Base-by-base conservation (phyloP, 2,329 filamentous ascomycete species). In the Emmonsiellopsis sp. region DNA sequence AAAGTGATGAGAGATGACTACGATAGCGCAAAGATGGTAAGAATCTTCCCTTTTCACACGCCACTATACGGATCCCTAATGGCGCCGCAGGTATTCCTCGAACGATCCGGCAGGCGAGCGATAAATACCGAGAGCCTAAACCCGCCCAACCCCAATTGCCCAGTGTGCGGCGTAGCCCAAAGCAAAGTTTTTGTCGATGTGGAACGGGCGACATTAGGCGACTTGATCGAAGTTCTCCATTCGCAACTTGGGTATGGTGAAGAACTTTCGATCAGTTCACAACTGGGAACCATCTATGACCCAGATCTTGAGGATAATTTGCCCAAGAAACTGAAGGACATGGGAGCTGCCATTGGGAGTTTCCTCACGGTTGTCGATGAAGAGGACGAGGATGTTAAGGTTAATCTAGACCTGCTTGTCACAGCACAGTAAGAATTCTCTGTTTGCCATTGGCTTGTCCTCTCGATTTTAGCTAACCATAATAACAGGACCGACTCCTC, bases 281-380 rank as follows among this genome's bases (percentile, higher is more conserved):
- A 89, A 6, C 75, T 80, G 8, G 85, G 85, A 49, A 77, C 91
- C n/a, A 77, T 97, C 42, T 97, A 95, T 62, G 93, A 97, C 62
- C 81, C 85, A 0, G 93, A 97, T 53, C 82, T 95, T 63, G 88
- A 88, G 4, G 88, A 94, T 54, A 94, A 96, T 62, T 74, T 97
- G 1, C 69, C 76, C 1, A 94, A 89, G 74, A 90, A 86, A 56
- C 78, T 98, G 49, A 77, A 71, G 31, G 87, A 95, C 17, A 77
- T 96, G 7, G 87, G 85, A 9, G 81, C 96, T 61, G 80, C 80
- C 54, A 75, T 79, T 27, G 87, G 87, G 58, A 84, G 79, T 51
- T 92, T 94, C 66, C 71, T 97, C 58, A 94, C 88, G 0, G 74
- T 97, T 51, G 84, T 86, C n/a, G 93, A 87, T 58, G 80, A 94